Evolutionary conservation across 1,284 basidiomycete genomes (phyloP).

Genomic region (Cutaneotrichosporon sp.): DNA sequence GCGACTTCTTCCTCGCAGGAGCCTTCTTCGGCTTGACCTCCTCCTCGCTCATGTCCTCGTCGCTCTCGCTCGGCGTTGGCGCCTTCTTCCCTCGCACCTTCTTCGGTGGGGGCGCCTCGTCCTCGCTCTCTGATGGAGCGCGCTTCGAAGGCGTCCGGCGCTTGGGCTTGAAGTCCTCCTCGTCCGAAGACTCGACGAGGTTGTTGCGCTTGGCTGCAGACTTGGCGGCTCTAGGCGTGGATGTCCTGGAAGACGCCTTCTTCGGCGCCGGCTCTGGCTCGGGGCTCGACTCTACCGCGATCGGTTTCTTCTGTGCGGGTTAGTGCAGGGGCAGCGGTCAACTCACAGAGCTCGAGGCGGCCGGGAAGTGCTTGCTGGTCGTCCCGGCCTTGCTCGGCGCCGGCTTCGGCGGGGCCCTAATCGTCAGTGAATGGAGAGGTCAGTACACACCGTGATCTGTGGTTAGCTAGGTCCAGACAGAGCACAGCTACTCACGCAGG

Average conservation of each 20-base stretch:
- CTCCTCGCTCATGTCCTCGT: slow-evolving; percentile 38
- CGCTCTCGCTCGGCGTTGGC: slow-evolving; percentile 23
- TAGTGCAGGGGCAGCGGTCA: background rate
- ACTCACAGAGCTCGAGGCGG: slow-evolving; percentile 22
- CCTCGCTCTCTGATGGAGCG: background rate
- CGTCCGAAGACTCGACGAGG: slow-evolving; percentile 12
- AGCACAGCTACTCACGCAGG: slow-evolving; percentile 22
- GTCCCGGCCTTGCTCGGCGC: slow-evolving; percentile 14
- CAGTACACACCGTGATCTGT: slow-evolving; percentile 5
- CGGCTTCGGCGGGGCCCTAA: slow-evolving; percentile 3
- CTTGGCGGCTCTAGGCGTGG: background rate
- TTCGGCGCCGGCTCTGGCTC: slow-evolving; percentile 22
- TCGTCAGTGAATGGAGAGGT: background rate
- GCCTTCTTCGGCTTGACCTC: slow-evolving; percentile 23
- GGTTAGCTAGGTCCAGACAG: background rate
- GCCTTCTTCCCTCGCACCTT: slow-evolving; percentile 20
- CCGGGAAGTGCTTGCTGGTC: slow-evolving; percentile 41
- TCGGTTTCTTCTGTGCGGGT: slow-evolving; percentile 17
- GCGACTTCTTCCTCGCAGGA: slow-evolving; percentile 33
- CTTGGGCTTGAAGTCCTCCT: slow-evolving; percentile 11
- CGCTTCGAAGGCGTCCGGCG: slow-evolving; percentile 19
- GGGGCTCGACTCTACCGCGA: slow-evolving; percentile 13
- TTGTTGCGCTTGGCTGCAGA: slow-evolving; percentile 15
- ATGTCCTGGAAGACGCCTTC: slow-evolving; percentile 8
- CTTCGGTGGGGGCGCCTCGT: slow-evolving; percentile 10